A percentile compares a stretch with the other conserved stretches of the same genome.
These are phyloP conservation scores for Exobasidium rhododendri DNA, from an alignment of 1,284 basidiomycete species.

Conservation along the genomic window DNA sequence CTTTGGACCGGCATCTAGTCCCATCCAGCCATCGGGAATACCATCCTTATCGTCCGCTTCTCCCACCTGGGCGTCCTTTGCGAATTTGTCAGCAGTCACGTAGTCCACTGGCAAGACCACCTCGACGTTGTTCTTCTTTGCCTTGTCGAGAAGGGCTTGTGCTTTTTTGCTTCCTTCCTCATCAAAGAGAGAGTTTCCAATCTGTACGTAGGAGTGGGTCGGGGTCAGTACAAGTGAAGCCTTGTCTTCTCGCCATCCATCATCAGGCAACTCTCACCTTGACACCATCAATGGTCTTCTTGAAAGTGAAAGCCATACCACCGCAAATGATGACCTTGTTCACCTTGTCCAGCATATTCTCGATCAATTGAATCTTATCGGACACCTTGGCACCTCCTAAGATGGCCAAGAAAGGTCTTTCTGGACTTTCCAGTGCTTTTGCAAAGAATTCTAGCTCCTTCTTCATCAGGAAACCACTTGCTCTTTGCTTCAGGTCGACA, in stretches of 20 bases:
- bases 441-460: conserved; percentile 99
- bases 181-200: conserved; percentile 93
- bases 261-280: conserved; percentile 14
- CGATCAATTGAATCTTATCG: conserved; percentile 97
- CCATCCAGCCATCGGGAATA: conserved; percentile 91
- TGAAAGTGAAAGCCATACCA: conserved; percentile 99
- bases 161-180: conserved; percentile 86
- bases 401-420: conserved; percentile 94
- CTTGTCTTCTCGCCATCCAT: background rate
- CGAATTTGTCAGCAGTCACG: conserved; percentile 90
- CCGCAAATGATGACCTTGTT: conserved; percentile 94
- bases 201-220: conserved; percentile 60
- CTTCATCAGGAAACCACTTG: conserved; percentile 94
- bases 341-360: conserved; percentile 99
- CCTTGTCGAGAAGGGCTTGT: conserved; percentile 78
- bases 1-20: conserved; percentile 68
- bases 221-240: background rate
- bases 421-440: conserved; percentile 90
- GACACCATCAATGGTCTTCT: conserved; percentile 83
- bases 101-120: conserved; percentile 94
- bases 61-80: conserved; percentile 79
- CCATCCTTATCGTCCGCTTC: conserved; percentile 75
- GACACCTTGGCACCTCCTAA: conserved; percentile 98
- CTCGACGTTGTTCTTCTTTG: conserved; percentile 88
- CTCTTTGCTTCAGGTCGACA: conserved; percentile 85